These are phyloP conservation scores for Chernovozyma aurita DNA, from an alignment of 1,139 yeast species.

Conservation along the genomic window DNA sequence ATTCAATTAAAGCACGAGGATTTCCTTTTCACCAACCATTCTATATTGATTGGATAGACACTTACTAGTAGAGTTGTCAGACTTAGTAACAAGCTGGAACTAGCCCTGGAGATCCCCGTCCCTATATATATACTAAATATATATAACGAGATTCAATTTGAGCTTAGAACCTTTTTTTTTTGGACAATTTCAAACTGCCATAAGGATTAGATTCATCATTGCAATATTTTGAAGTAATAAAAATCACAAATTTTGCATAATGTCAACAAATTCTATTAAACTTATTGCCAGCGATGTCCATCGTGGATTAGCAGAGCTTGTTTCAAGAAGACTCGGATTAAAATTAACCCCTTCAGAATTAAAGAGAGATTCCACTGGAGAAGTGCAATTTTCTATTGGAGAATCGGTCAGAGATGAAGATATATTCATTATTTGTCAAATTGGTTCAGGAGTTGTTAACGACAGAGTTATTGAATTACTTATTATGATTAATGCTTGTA, in stretches of 20 bases:
- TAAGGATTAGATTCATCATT: no score
- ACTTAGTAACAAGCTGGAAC: no score
- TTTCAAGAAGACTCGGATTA: slow-evolving; percentile 61
- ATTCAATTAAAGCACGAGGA: background rate
- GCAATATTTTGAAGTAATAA: no score
- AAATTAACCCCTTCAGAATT: slow-evolving; percentile 63
- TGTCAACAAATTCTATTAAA: slow-evolving; percentile 84
- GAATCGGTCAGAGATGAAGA: slow-evolving; percentile 79
- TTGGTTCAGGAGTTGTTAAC: slow-evolving; percentile 68
- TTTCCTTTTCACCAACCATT: no score
- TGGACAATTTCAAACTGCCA: no score
- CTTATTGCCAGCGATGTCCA: slow-evolving; percentile 88
- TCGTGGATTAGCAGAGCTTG: slow-evolving; percentile 76
- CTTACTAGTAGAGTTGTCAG: no score
- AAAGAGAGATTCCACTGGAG: slow-evolving; percentile 68
- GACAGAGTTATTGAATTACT: slow-evolving; percentile 69
- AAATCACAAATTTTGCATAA: no score
- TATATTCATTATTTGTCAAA: slow-evolving; percentile 61
- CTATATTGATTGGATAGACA: no score
- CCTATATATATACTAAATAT: no score
- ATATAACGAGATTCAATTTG: no score
- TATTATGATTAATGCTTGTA: slow-evolving; percentile 72
- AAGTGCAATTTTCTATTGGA: slow-evolving; percentile 67
- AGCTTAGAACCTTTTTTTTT: no score
- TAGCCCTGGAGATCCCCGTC: no score